Evolutionary conservation across 2,329 filamentous ascomycete genomes (phyloP), one percentile per base, ranked within the genome.

Genomic region (Aspergillus sp.): DNA sequence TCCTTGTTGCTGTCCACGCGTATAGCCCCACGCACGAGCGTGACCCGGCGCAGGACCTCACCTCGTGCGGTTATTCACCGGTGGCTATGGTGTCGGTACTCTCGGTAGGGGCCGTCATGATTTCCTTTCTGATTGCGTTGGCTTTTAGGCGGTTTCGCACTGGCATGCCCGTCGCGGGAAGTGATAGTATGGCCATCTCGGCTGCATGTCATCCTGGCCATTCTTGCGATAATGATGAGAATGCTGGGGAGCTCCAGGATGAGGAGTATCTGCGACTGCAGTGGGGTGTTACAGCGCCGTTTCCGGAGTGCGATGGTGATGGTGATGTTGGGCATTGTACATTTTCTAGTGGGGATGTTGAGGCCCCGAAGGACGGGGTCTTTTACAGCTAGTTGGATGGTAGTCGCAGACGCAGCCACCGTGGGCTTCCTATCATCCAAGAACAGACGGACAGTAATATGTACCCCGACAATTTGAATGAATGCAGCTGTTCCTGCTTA

Each of bases 1-100:
- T 79, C 63, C 58, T 81, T 2, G 71, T 74, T 1, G 14, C 64
- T 68, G 12, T 57, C 56, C 19, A 69, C 66, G 49, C 45, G 25
- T 27, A 39, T 46, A 46, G 50, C 21, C 3, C 23, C 14, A 9
- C 47, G 3, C 6, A 25, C 5, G 9, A 45, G 7, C 14, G 39
- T 6, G 31, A 33, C n/a, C 33, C 39, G 7, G 3, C 33, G 2
- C 23, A 27, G 14, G 55, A 60, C 27, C 9, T 48, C 1, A 35
- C 51, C 2, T 52, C 56, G 2, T 54, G 46, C 6, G 61, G 54
- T 2, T 62, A 48, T 27, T 60, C 56, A 12, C 57, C 59, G 0
- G 23, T 56, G 1, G 51, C 50, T 1, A 60, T 63, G 47, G 49
- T 72, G 4, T 33, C 7, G 12, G 56, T 1, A 51, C 52, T 7